A percentile compares a stretch with the other conserved stretches of the same genome.
Evolutionary conservation across 148 eudicot species (phyloP).

Genomic region (Cornus controversa): DNA sequence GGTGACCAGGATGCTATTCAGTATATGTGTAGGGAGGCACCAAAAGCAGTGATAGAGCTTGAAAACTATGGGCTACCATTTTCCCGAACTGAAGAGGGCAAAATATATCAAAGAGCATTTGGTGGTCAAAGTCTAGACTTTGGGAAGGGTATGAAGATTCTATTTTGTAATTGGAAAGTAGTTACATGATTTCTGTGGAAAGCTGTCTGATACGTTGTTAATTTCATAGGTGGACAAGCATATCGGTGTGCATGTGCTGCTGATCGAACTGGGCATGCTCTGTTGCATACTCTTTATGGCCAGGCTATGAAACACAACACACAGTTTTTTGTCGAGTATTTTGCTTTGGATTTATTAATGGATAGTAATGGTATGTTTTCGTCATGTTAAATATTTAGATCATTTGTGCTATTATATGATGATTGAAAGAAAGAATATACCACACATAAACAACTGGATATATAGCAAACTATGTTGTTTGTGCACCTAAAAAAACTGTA

Average conservation of each 20-base stretch:
- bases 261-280: constrained; percentile 98
- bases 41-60: constrained; percentile 98
- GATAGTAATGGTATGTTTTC: constrained; percentile 66
- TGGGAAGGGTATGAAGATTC: constrained; percentile 68
- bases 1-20: constrained; percentile 99
- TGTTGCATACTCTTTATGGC: constrained; percentile 90
- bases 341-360: constrained; percentile 94
- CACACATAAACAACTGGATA: not conserved
- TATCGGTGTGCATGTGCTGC: constrained; percentile 99
- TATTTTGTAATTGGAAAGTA: not conserved
- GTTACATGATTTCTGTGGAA: not conserved
- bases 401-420: not conserved
- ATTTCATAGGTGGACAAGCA: constrained; percentile 87
- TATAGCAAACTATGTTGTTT: not conserved
- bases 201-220: constrained; percentile 12
- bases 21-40: constrained; percentile 99
- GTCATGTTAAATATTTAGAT: not conserved
- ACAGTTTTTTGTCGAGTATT: constrained; percentile 95
- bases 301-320: constrained; percentile 99
- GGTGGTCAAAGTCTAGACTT: constrained; percentile 98
- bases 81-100: constrained; percentile 98
- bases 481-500: not conserved
- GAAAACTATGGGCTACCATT: constrained; percentile 97
- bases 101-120: constrained; percentile 98
- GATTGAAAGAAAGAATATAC: not conserved